A percentile compares a stretch with the other conserved stretches of the same genome.
Evolutionary conservation across 2,329 filamentous ascomycete genomes (phyloP).

Genomic region (Colletotrichum phormii): DNA sequence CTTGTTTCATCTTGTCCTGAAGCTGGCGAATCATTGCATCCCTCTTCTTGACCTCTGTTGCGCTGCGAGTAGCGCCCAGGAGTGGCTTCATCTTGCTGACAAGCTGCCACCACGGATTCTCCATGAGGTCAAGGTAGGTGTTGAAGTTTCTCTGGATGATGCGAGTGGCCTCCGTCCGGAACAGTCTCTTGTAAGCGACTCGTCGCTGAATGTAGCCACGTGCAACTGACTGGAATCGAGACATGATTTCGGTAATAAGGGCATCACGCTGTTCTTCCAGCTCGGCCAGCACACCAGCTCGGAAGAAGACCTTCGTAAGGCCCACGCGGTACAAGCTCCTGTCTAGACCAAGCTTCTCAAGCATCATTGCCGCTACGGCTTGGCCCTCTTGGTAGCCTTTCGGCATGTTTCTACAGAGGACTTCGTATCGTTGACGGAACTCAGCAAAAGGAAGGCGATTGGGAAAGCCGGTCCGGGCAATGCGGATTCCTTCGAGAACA

Average conservation of each 20-base stretch:
- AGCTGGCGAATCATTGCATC: conserved; percentile 94
- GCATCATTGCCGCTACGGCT: conserved; percentile 83
- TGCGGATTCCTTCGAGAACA: conserved; percentile 98
- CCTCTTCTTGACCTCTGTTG: conserved; percentile 92
- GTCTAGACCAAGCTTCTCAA: conserved; percentile 89
- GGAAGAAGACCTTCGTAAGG: conserved; percentile 97
- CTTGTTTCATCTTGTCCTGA: conserved; percentile 83
- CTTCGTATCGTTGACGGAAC: conserved; percentile 95
- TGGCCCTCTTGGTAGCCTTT: conserved; percentile 94
- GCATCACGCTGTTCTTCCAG: conserved; percentile 95
- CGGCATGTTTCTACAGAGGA: conserved; percentile 88
- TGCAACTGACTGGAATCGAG: conserved; percentile 90
- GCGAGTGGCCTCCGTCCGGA: conserved; percentile 91
- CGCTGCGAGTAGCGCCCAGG: conserved; percentile 89
- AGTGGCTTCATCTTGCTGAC: conserved; percentile 96
- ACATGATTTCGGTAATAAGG: conserved; percentile 93
- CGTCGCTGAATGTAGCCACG: conserved; percentile 90
- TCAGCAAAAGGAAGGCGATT: conserved; percentile 93
- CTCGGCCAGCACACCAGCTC: conserved; percentile 94
- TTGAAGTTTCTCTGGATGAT: conserved; percentile 97
- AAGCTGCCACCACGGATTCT: conserved; percentile 97
- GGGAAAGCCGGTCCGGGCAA: conserved; percentile 95
- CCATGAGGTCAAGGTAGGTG: conserved; percentile 88
- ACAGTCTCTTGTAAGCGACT: conserved; percentile 91
- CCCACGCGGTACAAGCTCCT: conserved; percentile 90